Conservation (phyloP, 768 basidiomycete genomes). For the Boletus reticulatus region DNA sequence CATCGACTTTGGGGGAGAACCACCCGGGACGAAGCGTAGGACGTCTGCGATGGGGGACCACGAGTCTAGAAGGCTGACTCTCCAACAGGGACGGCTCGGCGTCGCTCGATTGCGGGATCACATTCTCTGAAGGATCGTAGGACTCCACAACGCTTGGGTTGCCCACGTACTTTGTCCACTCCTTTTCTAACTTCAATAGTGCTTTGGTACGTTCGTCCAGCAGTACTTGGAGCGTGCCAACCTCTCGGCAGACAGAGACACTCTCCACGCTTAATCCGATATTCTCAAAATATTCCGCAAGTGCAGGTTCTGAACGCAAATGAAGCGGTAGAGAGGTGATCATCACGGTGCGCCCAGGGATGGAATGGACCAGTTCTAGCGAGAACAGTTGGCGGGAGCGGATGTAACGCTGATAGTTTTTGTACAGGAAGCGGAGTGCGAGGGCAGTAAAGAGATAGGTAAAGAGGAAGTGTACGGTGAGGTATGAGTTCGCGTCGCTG, state of each 20-base stretch:
- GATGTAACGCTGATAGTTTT: constrained; percentile 87
- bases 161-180: constrained; percentile 91
- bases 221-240: constrained; percentile 66
- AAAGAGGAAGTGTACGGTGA: constrained; percentile 87
- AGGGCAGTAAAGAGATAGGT: constrained; percentile 92
- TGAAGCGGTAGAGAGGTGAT: constrained; percentile 83
- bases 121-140: constrained; percentile 71
- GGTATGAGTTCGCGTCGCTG: constrained; percentile 85
- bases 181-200: constrained; percentile 72
- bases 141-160: constrained; percentile 87
- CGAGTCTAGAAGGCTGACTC: constrained; percentile 53
- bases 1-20: constrained; percentile 80
- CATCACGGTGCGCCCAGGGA: constrained; percentile 91
- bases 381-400: constrained; percentile 91
- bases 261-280: constrained; percentile 89
- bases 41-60: constrained; percentile 70
- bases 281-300: constrained; percentile 93
- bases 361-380: constrained; percentile 91
- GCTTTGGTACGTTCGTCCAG: constrained; percentile 81
- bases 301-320: constrained; percentile 76
- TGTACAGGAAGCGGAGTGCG: constrained; percentile 81
- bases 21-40: constrained; percentile 75
- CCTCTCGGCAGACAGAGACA: constrained; percentile 84
- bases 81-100: constrained; percentile 54
- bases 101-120: constrained; percentile 42